phyloP scores from a whole-genome alignment of 1,284 basidiomycete genomes.

The Malassezia slooffiae region DNA sequence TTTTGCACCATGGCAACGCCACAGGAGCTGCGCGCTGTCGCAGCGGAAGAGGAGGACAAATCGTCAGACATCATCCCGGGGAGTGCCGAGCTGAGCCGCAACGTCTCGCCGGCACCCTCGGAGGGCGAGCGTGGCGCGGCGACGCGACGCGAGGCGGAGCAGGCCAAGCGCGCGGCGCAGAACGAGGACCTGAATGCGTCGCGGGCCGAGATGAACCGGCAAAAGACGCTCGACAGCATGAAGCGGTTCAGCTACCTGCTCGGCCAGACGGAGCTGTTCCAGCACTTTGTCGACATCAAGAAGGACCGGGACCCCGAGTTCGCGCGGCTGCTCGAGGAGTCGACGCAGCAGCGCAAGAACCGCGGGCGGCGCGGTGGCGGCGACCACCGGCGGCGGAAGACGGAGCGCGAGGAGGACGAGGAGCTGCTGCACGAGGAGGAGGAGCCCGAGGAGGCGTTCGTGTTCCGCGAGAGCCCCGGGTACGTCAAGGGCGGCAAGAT shows the following conservation, averaged over 20 bases:
- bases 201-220: constrained; percentile 31
- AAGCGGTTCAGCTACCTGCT: constrained; percentile 44
- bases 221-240: constrained; percentile 42
- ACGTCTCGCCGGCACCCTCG: constrained; percentile 11
- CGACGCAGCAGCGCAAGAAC: constrained; percentile 30
- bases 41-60: constrained; percentile 32
- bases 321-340: constrained; percentile 65
- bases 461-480: constrained; percentile 36
- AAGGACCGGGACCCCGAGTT: constrained; percentile 84
- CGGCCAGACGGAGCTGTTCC: constrained; percentile 46
- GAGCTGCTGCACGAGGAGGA: constrained; percentile 68
- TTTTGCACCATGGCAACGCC: not conserved
- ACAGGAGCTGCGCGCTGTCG: not conserved
- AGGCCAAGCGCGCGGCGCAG: constrained; percentile 26
- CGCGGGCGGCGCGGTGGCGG: constrained; percentile 19
- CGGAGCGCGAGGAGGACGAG: constrained; percentile 65
- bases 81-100: constrained; percentile 24
- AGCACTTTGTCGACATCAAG: constrained; percentile 47
- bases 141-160: constrained; percentile 23
- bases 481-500: constrained; percentile 61
- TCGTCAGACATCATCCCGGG: constrained; percentile 32
- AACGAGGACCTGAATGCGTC: constrained; percentile 27
- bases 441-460: constrained; percentile 56
- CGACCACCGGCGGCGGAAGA: constrained; percentile 75
- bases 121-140: constrained; percentile 19